phyloP scores from a whole-genome alignment of 805 yeast genomes.

The Saturnispora hagleri region DNA sequence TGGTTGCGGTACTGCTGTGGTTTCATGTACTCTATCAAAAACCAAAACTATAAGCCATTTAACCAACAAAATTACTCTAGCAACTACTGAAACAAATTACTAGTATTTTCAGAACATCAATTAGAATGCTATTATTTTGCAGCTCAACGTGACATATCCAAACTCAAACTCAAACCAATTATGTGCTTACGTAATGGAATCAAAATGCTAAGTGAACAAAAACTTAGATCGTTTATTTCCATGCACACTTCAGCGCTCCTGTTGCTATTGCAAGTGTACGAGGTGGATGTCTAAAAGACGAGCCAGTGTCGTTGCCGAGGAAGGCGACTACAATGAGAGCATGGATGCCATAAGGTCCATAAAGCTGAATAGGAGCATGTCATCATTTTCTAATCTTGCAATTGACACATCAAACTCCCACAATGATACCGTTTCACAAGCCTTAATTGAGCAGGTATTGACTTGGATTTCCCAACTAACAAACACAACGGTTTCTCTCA shows the following conservation, averaged over 20 bases:
- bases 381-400: neutral
- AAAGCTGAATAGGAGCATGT: neutral
- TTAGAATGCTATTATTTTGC: neutral
- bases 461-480: neutral
- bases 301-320: neutral
- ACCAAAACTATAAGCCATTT: too few species aligned
- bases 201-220: neutral
- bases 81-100: too few species aligned
- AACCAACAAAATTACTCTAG: too few species aligned
- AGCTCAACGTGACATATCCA: neutral
- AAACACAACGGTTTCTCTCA: neutral
- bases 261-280: neutral
- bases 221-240: neutral
- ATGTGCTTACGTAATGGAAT: neutral
- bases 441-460: neutral
- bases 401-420: neutral
- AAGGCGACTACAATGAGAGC: neutral
- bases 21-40: too few species aligned
- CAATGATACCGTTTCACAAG: neutral
- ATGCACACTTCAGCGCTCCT: neutral
- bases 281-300: slow-evolving; percentile 7
- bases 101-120: too few species aligned
- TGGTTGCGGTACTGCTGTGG: neutral
- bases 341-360: neutral
- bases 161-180: neutral